Conservation (phyloP, 345 rosid genomes). For the Leavenworthia alabamica region DNA sequence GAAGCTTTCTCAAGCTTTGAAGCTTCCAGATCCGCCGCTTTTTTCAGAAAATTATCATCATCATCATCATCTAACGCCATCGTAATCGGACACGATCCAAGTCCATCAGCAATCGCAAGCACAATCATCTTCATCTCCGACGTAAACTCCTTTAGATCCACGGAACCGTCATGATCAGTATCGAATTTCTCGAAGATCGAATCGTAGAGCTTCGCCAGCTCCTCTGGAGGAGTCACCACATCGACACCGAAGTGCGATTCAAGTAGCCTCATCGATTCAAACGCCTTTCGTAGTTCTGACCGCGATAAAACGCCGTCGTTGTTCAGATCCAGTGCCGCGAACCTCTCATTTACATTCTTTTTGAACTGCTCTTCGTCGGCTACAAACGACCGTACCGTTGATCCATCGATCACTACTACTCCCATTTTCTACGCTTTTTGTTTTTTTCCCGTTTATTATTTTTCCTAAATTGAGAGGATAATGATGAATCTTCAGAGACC, state of each 20-base stretch:
- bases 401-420: slow-evolving; percentile 62
- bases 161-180: slow-evolving; percentile 43
- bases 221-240: slow-evolving; percentile 41
- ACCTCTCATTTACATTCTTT: slow-evolving; percentile 42
- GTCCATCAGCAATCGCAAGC: slow-evolving; percentile 72
- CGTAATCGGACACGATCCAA: slow-evolving; percentile 58
- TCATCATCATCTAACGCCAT: slow-evolving; percentile 60
- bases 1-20: slow-evolving; percentile 30
- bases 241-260: slow-evolving; percentile 66
- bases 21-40: slow-evolving; percentile 80
- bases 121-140: slow-evolving; percentile 61
- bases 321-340: slow-evolving; percentile 47
- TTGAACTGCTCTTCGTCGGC: slow-evolving; percentile 47
- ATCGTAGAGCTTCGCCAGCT: slow-evolving; percentile 49
- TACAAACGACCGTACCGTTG: slow-evolving; percentile 58
- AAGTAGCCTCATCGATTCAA: slow-evolving; percentile 53
- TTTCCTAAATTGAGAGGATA: not conserved
- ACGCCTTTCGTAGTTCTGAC: slow-evolving; percentile 56
- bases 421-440: slow-evolving; percentile 36
- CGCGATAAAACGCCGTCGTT: slow-evolving; percentile 63
- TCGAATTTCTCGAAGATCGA: slow-evolving; percentile 67
- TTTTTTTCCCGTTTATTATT: not conserved
- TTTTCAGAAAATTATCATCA: slow-evolving; percentile 42
- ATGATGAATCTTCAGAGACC: not conserved
- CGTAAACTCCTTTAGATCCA: slow-evolving; percentile 52